Evolutionary conservation across 495 filamentous ascomycete species (phyloP), one percentile per base, ranked within the genome.

Genomic region (Aspergillus steynii): DNA sequence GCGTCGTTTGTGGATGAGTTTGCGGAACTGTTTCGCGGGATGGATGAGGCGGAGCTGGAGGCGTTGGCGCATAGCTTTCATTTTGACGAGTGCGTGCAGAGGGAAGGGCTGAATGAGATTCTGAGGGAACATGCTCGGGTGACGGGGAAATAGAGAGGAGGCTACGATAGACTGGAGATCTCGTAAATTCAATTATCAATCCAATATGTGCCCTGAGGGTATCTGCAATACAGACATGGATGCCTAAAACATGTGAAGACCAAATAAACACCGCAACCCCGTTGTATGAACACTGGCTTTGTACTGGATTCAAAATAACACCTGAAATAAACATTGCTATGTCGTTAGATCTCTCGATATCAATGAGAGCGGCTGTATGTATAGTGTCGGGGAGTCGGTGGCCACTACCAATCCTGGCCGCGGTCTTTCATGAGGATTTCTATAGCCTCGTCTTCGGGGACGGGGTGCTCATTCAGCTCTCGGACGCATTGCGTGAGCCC

Each of bases 101-200:
- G 86, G 53, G 74, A 82, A n/a, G 81, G 76, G 26, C 60, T 88
- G 65, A 88, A 87, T 72, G 71, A 74, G 63, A 81, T 82, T 56
- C 64, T 88, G 72, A 72, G 67, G 59, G 69, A 71, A 20, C 71
- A 81, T 70, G 73, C 79, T 42, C 50, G 55, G 9, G 42, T 27
- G 49, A 20, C 28, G 10, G 51, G 51, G 9, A 50, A 27, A 14
- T 42, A 42, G 37, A 7, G 31, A 7, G 31, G 31, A 32, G 31
- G 31, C 31, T 32, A 20, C 20, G 37, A 14, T 42, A 42, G 9
- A 42, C 37, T 42, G 31, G 7, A 2, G 37, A 14, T 42, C 8
- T 42, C 7, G 3, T 42, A 14, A 45, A 61, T 67, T 58, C 34
- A 52, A 55, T 42, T 42, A 42, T 42, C 5, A 55, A 64, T 61